Conservation (phyloP, 768 basidiomycete species). For the Tricholoma terreum region DNA sequence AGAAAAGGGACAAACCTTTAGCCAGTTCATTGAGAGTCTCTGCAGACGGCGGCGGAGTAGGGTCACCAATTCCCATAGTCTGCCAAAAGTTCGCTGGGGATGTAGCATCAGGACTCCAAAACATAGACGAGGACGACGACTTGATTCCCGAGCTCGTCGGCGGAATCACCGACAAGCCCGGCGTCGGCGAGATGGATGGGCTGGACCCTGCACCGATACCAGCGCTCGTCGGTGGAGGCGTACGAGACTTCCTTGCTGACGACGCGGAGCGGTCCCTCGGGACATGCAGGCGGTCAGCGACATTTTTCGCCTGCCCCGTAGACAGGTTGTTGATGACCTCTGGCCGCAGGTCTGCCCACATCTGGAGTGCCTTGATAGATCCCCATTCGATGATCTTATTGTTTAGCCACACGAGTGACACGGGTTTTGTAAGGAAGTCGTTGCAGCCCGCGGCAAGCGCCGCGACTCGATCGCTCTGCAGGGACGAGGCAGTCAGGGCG, state of each 20-base stretch:
- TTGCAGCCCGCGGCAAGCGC: constrained; percentile 99
- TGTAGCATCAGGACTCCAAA: not conserved
- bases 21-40: constrained; percentile 10
- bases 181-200: not conserved
- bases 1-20: constrained; percentile 8
- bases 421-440: constrained; percentile 97
- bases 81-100: constrained; percentile 2
- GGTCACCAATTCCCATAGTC: constrained; percentile 2
- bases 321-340: constrained; percentile 42
- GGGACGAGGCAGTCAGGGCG: constrained; percentile 93
- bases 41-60: constrained; percentile 4
- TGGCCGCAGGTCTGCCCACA: constrained; percentile 84
- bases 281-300: constrained; percentile 48
- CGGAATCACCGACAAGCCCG: not conserved
- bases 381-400: constrained; percentile 99
- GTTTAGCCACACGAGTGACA: constrained; percentile 92
- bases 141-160: not conserved
- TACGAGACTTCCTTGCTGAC: constrained; percentile 14
- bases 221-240: constrained; percentile 4
- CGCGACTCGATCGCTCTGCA: constrained; percentile 92
- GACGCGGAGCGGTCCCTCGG: constrained; percentile 34
- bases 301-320: constrained; percentile 38
- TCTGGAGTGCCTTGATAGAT: constrained; percentile 89
- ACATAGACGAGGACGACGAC: not conserved
- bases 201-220: not conserved